These are phyloP conservation scores for Marchantia polymorpha DNA, from an alignment of 225 moss, liverwort and hornwort species.

Conservation along the genomic window DNA sequence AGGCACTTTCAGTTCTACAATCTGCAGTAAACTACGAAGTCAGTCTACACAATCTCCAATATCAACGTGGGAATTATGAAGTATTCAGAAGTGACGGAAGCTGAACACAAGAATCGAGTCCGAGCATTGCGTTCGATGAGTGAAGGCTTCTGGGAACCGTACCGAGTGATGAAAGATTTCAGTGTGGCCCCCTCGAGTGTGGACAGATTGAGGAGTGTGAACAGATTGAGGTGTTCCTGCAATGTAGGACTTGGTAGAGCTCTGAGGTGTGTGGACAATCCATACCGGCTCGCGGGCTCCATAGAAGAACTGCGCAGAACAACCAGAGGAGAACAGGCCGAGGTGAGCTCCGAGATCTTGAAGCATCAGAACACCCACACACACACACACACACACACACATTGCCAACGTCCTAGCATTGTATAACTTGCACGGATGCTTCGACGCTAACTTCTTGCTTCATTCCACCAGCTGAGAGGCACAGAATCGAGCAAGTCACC, in stretches of 20 bases:
- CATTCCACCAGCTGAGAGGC: conserved; percentile 14
- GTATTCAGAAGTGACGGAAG: too few species aligned
- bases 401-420: too few species aligned
- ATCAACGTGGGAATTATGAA: too few species aligned
- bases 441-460: not conserved
- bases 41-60: not conserved
- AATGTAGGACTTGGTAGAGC: conserved; percentile 2
- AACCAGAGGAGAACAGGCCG: too few species aligned
- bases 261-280: conserved; percentile 35
- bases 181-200: not conserved
- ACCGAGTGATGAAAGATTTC: conserved; percentile 15
- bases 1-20: conserved; percentile 40
- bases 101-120: not conserved
- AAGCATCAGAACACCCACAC: too few species aligned
- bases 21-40: conserved; percentile 12
- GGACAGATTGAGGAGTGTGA: conserved; percentile 21
- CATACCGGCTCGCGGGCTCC: conserved; percentile 30
- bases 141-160: not conserved
- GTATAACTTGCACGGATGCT: conserved; percentile 7
- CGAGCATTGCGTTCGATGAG: not conserved
- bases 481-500: conserved; percentile 20
- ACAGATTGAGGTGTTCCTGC: conserved; percentile 5
- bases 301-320: conserved; percentile 33
- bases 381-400: too few species aligned
- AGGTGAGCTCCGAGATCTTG: too few species aligned